Evolutionary conservation across 2,329 filamentous ascomycete genomes (phyloP).

Genomic region (Pestalotiopsis sp.): DNA sequence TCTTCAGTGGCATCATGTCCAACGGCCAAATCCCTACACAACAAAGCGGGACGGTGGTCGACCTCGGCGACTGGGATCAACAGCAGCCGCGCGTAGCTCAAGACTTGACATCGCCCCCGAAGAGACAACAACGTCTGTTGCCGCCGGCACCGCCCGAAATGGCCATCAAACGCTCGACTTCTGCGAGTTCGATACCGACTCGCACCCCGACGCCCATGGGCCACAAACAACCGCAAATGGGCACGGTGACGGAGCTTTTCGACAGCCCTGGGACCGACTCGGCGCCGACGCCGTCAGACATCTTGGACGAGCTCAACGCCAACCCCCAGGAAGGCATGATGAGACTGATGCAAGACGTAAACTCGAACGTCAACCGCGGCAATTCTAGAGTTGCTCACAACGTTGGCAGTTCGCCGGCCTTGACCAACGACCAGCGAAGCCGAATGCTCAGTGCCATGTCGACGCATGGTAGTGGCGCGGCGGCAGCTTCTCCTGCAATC

Average conservation of each 20-base stretch:
- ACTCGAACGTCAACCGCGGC: constrained; percentile 49
- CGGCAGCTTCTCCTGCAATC: constrained; percentile 25
- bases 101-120: constrained; percentile 42
- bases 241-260: constrained; percentile 62
- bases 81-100: constrained; percentile 41
- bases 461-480: constrained; percentile 24
- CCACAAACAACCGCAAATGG: constrained; percentile 47
- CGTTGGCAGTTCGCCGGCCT: constrained; percentile 55
- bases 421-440: constrained; percentile 59
- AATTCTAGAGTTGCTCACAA: constrained; percentile 52
- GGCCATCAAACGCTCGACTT: constrained; percentile 28
- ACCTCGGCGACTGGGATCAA: constrained; percentile 61
- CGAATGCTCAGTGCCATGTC: constrained; percentile 63
- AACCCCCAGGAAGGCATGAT: constrained; percentile 65
- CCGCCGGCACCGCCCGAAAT: constrained; percentile 50
- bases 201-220: constrained; percentile 26
- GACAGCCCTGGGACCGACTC: constrained; percentile 50
- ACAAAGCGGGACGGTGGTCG: constrained; percentile 59
- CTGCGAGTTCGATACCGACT: constrained; percentile 25
- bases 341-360: constrained; percentile 66
- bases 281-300: constrained; percentile 45
- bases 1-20: constrained; percentile 77
- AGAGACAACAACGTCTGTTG: constrained; percentile 55
- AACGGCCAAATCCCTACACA: constrained; percentile 48
- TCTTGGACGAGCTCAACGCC: constrained; percentile 58